Conservation (phyloP, 2,329 filamentous ascomycete genomes). For the Pseudomassariella vexata region DNA sequence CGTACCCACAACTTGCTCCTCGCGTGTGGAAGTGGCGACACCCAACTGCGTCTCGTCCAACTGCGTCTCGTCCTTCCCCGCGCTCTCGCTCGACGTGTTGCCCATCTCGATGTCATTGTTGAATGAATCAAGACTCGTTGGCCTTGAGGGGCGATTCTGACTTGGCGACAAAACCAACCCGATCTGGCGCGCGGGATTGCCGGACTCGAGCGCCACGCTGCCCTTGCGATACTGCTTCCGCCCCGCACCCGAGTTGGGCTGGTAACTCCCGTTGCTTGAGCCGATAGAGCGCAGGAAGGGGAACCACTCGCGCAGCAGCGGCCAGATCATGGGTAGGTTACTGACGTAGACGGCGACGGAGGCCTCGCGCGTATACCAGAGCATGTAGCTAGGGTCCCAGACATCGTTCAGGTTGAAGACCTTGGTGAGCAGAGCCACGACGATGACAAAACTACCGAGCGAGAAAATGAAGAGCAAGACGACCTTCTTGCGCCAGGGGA, state of each 20-base stretch:
- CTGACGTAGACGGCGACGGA: constrained; percentile 45
- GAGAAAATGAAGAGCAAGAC: constrained; percentile 41
- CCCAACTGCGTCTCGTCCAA: neutral
- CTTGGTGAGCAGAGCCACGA: constrained; percentile 36
- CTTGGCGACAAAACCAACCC: too few species aligned
- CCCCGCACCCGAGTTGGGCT: neutral
- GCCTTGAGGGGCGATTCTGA: neutral
- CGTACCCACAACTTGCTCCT: constrained; percentile 1
- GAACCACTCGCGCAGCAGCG: constrained; percentile 34
- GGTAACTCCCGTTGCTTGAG: neutral
- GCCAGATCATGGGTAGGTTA: constrained; percentile 49
- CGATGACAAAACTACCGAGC: constrained; percentile 42
- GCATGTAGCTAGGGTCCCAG: constrained; percentile 28
- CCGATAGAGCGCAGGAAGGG: constrained; percentile 19
- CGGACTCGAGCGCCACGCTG: neutral
- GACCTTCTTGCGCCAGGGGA: constrained; percentile 38
- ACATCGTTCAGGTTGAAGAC: constrained; percentile 34
- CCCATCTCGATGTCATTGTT: constrained; percentile 1
- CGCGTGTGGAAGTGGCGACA: constrained; percentile 1
- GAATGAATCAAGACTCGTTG: constrained; percentile 1
- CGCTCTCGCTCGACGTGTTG: neutral
- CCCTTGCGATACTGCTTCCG: neutral
- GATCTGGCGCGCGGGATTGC: too few species aligned
- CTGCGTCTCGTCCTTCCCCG: neutral
- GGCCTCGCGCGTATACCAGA: constrained; percentile 50